Percentiles rank a stretch among this genome's conserved stretches.
These are phyloP conservation scores for Boletus rubescentipes DNA, from an alignment of 768 basidiomycete genomes.

Conservation along the genomic window DNA sequence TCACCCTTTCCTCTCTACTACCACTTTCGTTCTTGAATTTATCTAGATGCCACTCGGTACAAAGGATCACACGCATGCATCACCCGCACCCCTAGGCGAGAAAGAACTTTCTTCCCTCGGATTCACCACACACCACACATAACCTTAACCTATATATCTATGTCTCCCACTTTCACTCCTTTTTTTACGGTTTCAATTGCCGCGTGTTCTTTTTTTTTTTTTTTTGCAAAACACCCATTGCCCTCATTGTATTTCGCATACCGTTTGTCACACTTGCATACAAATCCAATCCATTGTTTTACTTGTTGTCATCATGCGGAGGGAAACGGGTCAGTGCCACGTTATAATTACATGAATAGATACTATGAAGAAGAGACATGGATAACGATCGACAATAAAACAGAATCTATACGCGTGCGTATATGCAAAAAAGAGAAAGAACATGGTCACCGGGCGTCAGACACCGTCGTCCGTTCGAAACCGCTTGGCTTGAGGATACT, in stretches of 20 bases:
- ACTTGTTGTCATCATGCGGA: neutral
- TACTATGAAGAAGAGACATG: constrained; percentile 15
- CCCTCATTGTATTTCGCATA: constrained; percentile 17
- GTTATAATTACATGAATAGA: constrained; percentile 31
- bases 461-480: constrained; percentile 52
- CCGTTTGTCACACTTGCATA: constrained; percentile 2
- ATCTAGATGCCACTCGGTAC: constrained; percentile 23
- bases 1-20: neutral
- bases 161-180: neutral
- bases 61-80: constrained; percentile 2
- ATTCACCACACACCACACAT: neutral
- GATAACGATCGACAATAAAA: constrained; percentile 5
- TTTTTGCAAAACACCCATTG: neutral
- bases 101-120: neutral
- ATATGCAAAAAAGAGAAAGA: neutral
- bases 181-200: neutral
- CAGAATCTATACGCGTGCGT: neutral
- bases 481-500: constrained; percentile 49
- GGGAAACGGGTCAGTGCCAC: neutral
- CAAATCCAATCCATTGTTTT: neutral
- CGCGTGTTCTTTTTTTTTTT: neutral
- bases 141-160: constrained; percentile 4
- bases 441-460: no score
- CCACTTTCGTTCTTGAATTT: constrained; percentile 1
- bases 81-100: no score